Conservation (phyloP, 2,329 filamentous ascomycete genomes). For the Neoscytalidium dimidiatum region DNA sequence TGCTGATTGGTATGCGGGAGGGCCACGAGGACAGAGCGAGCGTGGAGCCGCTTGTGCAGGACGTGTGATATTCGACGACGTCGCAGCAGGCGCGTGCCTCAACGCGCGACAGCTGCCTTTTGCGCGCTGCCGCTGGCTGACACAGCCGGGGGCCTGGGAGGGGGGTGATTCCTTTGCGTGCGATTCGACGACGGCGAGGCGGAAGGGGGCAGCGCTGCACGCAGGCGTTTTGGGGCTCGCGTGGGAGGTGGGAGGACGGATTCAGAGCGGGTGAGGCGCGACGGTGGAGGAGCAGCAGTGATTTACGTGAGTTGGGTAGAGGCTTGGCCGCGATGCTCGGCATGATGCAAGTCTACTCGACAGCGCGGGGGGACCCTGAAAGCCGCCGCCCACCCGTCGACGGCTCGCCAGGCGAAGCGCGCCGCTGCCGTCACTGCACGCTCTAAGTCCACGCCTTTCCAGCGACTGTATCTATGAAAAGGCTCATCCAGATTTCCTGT, state of each 20-base stretch:
- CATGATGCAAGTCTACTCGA: constrained; percentile 11
- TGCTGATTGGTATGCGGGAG: constrained; percentile 9
- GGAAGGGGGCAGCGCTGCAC: neutral
- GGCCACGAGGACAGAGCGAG: constrained; percentile 12
- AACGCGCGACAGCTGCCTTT: neutral
- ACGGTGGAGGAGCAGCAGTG: constrained; percentile 7
- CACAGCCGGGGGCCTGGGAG: neutral
- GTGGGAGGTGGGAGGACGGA: neutral
- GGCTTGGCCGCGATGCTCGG: constrained; percentile 11
- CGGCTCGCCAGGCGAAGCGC: neutral
- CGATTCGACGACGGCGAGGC: neutral
- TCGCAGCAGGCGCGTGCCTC: constrained; percentile 9
- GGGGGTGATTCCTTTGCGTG: neutral
- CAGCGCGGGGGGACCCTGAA: neutral
- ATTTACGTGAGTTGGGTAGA: neutral
- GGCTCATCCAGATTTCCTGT: neutral
- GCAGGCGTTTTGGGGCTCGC: too few species aligned
- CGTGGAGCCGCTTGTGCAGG: constrained; percentile 5
- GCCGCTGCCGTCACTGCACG: constrained; percentile 4
- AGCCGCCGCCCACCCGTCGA: neutral
- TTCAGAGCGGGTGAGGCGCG: neutral
- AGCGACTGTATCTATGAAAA: neutral
- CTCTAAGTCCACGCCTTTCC: neutral
- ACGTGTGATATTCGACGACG: constrained; percentile 1
- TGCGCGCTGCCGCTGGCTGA: constrained; percentile 6